Evolutionary conservation across 352 stramenopile genomes (phyloP).

Genomic region (Globisporangium acanthophoron): DNA sequence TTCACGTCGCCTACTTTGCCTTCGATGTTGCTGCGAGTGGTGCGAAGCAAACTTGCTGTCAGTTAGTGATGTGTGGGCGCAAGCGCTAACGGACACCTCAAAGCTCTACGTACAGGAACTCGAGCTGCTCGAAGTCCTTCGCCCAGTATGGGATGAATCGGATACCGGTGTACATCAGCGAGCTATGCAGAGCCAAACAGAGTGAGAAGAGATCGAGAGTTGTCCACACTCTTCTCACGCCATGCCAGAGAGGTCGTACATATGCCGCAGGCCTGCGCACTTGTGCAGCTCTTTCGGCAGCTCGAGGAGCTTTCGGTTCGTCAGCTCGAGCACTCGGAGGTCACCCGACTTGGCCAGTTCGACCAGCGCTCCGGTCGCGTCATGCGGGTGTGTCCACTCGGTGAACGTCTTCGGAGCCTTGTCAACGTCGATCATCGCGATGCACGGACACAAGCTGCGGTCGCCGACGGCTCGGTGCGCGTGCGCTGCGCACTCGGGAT

Average conservation of each 20-base stretch:
- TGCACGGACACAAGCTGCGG: conserved; percentile 19
- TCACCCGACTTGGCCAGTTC: conserved; percentile 20
- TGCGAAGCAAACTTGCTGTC: neutral
- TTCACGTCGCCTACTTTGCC: conserved; percentile 20
- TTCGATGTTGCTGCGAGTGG: conserved; percentile 27
- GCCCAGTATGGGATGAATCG: conserved; percentile 22
- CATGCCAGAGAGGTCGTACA: conserved; percentile 17
- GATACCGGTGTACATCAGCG: conserved; percentile 20
- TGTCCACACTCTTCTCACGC: too few relatives aligned
- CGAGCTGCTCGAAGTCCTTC: conserved; percentile 23
- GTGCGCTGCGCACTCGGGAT: conserved; percentile 21
- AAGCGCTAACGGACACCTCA: too few relatives aligned
- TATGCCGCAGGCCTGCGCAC: conserved; percentile 25
- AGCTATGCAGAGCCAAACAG: conserved; percentile 6
- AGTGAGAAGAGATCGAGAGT: neutral
- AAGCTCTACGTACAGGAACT: conserved; percentile 28
- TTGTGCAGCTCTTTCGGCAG: conserved; percentile 19
- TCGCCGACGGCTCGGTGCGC: conserved; percentile 13
- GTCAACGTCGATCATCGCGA: conserved; percentile 27
- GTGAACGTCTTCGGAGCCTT: conserved; percentile 24
- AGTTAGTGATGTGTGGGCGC: neutral
- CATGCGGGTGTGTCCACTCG: conserved; percentile 23
- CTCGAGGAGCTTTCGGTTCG: conserved; percentile 19
- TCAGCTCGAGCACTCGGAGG: conserved; percentile 26
- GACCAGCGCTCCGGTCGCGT: conserved; percentile 18